phyloP scores from a whole-genome alignment of 2,329 filamentous ascomycete genomes.

The Fusarium sp. region DNA sequence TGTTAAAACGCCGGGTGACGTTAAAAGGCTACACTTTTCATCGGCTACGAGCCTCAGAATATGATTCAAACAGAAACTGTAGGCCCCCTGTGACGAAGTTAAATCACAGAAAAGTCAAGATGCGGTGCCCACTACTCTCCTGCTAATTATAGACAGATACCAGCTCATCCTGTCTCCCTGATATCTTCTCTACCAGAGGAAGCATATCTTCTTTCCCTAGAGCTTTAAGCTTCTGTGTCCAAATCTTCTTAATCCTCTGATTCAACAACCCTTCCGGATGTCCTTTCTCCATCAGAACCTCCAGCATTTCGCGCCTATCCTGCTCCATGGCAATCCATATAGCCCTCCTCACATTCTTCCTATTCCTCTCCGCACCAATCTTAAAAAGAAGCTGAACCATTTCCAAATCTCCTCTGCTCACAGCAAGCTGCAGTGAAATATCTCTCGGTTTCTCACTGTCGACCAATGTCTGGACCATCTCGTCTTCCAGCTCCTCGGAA shows the following conservation, averaged over 20 bases:
- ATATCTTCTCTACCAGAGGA: not conserved
- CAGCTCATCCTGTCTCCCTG: not conserved
- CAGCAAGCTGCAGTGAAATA: not conserved
- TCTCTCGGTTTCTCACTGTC: not conserved
- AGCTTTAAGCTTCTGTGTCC: not conserved
- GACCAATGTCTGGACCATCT: not conserved
- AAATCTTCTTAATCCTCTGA: not conserved
- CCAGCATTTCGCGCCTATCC: fast-evolving
- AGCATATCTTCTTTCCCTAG: not conserved
- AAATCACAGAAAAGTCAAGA: too few relatives aligned
- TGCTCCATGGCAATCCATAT: not conserved
- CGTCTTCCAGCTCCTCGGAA: not conserved
- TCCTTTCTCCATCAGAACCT: not conserved
- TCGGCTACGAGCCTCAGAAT: too few relatives aligned
- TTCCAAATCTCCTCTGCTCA: not conserved
- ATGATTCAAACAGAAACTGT: too few relatives aligned
- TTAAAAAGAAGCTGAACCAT: not conserved
- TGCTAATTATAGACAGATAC: not conserved
- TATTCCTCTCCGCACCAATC: not conserved
- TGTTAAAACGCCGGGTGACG: too few relatives aligned
- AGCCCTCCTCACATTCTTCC: constrained; percentile 6
- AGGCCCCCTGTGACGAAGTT: too few relatives aligned
- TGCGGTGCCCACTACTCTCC: too few relatives aligned
- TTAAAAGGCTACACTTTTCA: too few relatives aligned
- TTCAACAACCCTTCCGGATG: not conserved